Evolutionary conservation across 331 rosid genomes (phyloP).

Genomic region (Saraca asoca): DNA sequence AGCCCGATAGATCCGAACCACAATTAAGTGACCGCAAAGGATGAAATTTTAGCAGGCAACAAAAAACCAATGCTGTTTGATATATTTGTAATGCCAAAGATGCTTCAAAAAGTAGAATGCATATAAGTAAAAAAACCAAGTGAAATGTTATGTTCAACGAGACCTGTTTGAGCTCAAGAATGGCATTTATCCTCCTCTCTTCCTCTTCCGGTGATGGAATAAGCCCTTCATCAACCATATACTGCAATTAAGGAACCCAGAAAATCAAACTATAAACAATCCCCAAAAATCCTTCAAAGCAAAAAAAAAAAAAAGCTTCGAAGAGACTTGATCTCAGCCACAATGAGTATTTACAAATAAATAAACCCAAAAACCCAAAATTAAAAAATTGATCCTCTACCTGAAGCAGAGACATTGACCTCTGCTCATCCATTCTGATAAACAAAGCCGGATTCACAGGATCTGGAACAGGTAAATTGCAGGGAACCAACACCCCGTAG

Average conservation of each 20-base stretch:
- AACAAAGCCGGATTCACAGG: conserved; percentile 25
- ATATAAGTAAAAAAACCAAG: background rate
- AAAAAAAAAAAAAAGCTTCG: background rate
- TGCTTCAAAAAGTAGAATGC: background rate
- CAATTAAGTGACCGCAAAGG: conserved; percentile 8
- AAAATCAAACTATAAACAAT: background rate
- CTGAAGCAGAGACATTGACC: conserved; percentile 46
- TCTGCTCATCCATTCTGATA: conserved; percentile 32
- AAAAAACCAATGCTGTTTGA: background rate
- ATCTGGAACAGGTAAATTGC: background rate
- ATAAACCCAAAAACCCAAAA: background rate
- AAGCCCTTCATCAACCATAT: conserved; percentile 44
- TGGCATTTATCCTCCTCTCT: conserved; percentile 33
- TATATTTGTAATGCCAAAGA: background rate
- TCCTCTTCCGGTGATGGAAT: conserved; percentile 43
- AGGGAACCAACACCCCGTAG: conserved; percentile 31
- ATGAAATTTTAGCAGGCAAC: background rate
- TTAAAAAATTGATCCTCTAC: background rate
- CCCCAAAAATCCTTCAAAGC: background rate
- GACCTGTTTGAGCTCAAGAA: conserved; percentile 49
- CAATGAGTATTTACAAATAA: background rate
- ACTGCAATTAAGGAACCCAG: conserved; percentile 30
- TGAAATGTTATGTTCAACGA: background rate
- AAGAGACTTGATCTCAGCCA: background rate
- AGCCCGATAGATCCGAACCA: background rate